Base-by-base conservation (phyloP, 257 asterid species). In the Primulina tabacum region DNA sequence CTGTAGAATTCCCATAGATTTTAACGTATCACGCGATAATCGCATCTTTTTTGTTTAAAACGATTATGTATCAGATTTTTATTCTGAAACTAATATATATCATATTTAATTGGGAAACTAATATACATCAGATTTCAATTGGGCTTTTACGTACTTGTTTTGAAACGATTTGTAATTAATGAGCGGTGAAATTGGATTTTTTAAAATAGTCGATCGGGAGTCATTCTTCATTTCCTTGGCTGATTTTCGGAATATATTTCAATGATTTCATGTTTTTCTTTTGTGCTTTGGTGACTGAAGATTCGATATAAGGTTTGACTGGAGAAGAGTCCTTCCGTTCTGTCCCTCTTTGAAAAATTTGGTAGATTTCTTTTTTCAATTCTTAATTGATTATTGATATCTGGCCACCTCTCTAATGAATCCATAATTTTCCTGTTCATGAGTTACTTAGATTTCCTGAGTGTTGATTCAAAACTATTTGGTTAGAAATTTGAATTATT, bases 151-250 rank as follows among this genome's bases (percentile, higher is more conserved):
- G 16, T 40, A 34, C 62, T 5, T 21, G 20, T 62, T 59, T 29
- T 47, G 5, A 8, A 17, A 60, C 8, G 35, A 32, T 40, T 62
- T 47, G 6, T 33, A 8, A 20, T 20, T 32, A n/a, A 40, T 11
- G 34, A 18, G 6, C 40, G 12, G 64, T 32, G 24, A 43, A 37
- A 43, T 60, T 40, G 40, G 57, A 67, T 40, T 28, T 28, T 28
- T 67, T 62, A 14, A 60, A 68, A 26, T 69, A 8, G 65, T 79
- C 47, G 58, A 12, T 68, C 50, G 38, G 18, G 28, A 37, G 10
- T 34, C 3, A 21, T 17, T 65, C 20, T 50, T 20, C 21, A 18
- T 24, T 60, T 60, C 32, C 1, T 12, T 50, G 32, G 2, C 20
- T 28, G 21, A 37, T 68, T 18, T 62, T 32, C 50, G 9, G 43